A percentile compares a stretch with the other conserved stretches of the same genome.
Conservation (phyloP, 148 eudicot genomes). For the Camellia sinensis region DNA sequence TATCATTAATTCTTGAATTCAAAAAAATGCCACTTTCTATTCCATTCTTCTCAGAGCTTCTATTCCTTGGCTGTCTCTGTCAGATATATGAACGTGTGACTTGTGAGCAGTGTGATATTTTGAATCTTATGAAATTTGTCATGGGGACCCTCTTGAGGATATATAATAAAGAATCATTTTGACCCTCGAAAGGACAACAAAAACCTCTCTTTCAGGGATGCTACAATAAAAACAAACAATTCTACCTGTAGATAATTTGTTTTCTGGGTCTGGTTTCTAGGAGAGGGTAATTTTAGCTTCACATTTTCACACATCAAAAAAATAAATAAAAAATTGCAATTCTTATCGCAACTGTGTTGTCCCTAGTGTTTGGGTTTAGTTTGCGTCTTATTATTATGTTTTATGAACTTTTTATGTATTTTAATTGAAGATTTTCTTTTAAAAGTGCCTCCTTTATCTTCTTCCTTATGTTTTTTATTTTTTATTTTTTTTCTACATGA, state of each 20-base stretch:
- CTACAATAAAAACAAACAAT: background rate
- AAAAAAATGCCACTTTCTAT: conserved; percentile 44
- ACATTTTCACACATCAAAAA: background rate
- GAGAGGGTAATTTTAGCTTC: background rate
- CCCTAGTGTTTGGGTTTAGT: background rate
- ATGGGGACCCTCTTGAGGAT: background rate
- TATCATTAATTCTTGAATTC: conserved; percentile 19
- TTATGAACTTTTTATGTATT: background rate
- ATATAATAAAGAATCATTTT: background rate
- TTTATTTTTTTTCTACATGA: too few relatives aligned
- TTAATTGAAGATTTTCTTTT: background rate
- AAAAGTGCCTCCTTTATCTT: background rate
- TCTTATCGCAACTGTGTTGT: background rate
- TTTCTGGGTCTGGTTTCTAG: background rate
- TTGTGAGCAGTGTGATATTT: conserved; percentile 18
- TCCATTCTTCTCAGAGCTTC: conserved; percentile 55
- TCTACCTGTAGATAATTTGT: background rate
- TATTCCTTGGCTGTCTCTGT: conserved; percentile 37
- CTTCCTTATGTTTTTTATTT: background rate
- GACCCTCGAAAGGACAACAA: background rate
- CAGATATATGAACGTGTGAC: conserved; percentile 18
- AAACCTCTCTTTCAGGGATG: conserved; percentile 3
- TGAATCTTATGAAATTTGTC: conserved; percentile 9
- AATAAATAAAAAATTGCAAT: background rate
- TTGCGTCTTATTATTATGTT: background rate